phyloP scores from a whole-genome alignment of 2,329 filamentous ascomycete species.

The Acrodontium crateriforme region DNA sequence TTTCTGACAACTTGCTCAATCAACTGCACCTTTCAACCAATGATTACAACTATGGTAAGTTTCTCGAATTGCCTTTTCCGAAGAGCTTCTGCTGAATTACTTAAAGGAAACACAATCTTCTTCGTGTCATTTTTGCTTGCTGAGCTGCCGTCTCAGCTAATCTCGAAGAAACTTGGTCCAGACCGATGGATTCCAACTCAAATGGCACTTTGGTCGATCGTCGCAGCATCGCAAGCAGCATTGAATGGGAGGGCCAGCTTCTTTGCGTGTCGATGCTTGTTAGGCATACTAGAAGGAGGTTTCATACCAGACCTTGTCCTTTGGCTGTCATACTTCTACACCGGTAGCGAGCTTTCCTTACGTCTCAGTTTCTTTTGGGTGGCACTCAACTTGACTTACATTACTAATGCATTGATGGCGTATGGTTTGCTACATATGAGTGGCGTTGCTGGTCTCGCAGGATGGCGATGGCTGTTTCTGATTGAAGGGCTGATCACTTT shows the following conservation, averaged over 20 bases:
- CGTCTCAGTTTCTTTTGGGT: conserved; percentile 24
- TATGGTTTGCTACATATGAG: conserved; percentile 29
- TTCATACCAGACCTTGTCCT: conserved; percentile 17
- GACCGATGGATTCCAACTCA: conserved; percentile 15
- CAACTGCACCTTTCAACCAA: conserved; percentile 37
- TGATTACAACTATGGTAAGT: conserved; percentile 34
- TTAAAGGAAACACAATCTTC: conserved; percentile 19
- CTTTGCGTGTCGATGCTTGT: conserved; percentile 10
- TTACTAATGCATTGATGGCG: no score
- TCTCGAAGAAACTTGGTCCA: conserved; percentile 18
- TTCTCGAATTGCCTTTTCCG: conserved; percentile 80
- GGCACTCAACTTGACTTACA: no score
- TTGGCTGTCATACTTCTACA: conserved; percentile 20
- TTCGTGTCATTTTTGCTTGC: conserved; percentile 21
- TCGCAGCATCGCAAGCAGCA: conserved; percentile 14
- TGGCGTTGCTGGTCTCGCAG: conserved; percentile 20
- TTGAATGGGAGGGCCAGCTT: conserved; percentile 13
- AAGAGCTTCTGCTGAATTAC: no score
- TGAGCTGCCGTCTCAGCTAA: conserved; percentile 20
- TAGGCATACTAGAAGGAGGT: conserved; percentile 15
- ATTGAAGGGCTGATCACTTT: conserved; percentile 16
- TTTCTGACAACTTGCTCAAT: conserved; percentile 27
- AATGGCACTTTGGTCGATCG: conserved; percentile 15
- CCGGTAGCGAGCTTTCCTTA: conserved; percentile 21
- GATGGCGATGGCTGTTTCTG: conserved; percentile 14